Evolutionary conservation across 2,329 filamentous ascomycete genomes (phyloP), one percentile per base, ranked within the genome.

Genomic region (Exophiala oligosperma): DNA sequence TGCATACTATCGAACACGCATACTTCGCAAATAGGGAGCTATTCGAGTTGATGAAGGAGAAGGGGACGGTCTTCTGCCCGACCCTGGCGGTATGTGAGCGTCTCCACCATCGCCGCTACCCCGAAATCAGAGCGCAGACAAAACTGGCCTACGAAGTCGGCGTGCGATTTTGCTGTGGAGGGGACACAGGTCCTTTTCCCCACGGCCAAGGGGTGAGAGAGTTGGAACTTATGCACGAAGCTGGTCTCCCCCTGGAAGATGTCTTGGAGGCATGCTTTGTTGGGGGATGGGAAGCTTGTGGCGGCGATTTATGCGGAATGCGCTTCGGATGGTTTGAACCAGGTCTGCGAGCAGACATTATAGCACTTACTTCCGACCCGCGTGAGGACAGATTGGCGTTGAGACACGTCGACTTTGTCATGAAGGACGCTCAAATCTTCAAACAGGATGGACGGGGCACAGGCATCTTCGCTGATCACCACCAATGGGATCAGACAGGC

Each of bases 391-490:
- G 67, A 1, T 62, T 66, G 21, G 76, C 76, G 1, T 59, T 84
- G 29, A 73, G 80, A 52, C 76, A 73, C 57, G 77, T 84, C 0
- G 72, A 67, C 52, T 83, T 83, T 66, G 81, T 84, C 17, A 84
- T 84, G 81, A 84, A 84, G 66, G 81, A 84, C 64, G 81, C 74
- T 1, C 73, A 66, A 49, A 71, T 83, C 7, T 83, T 79, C 74
- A 82, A 81, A 35, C 35, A 24, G 23, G 53, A 57, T 47, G 60
- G 60, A 12, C 46, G 49, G 35, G 56, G 47, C 12, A 52, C 59
- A 12, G 56, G 52, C 7, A 59, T 61, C 48, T 28, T 57, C 24
- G 12, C 41, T 29, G 23, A 57, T 35, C 26, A 57, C 49, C 55
- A 57, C 23, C 17, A 49, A 14, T 57, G 55, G 55, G 55, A 57